phyloP scores from a whole-genome alignment of 768 basidiomycete species.

The Kondoa subrosea region DNA sequence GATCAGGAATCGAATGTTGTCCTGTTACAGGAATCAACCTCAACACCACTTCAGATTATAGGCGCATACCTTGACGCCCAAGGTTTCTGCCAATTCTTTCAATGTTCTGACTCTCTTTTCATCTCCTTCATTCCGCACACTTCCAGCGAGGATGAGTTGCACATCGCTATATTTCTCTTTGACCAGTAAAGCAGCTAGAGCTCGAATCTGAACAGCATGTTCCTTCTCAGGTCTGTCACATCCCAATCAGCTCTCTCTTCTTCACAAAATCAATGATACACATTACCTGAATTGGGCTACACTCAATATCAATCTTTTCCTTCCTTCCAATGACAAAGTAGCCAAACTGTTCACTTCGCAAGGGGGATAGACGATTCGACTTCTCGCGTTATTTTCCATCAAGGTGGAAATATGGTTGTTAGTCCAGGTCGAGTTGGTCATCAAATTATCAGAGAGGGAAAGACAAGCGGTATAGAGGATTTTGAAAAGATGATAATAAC shows the following conservation, averaged over 20 bases:
- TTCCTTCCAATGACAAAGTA: constrained; percentile 39
- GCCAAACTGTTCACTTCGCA: constrained; percentile 67
- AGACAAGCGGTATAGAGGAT: constrained; percentile 62
- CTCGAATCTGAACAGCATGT: constrained; percentile 57
- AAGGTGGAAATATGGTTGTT: constrained; percentile 63
- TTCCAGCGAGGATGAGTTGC: constrained; percentile 62
- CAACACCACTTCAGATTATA: background rate
- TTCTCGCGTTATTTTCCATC: constrained; percentile 1
- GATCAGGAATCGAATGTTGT: constrained; percentile 56
- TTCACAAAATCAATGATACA: background rate
- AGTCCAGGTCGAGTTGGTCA: constrained; percentile 97
- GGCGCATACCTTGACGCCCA: constrained; percentile 47
- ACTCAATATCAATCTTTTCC: constrained; percentile 58
- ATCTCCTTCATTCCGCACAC: constrained; percentile 64
- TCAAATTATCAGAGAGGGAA: constrained; percentile 44
- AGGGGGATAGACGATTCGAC: constrained; percentile 63
- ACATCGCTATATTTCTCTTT: constrained; percentile 30
- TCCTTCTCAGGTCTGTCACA: constrained; percentile 73
- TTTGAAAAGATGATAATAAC: constrained; percentile 81
- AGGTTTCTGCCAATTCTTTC: constrained; percentile 42
- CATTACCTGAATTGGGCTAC: constrained; percentile 80
- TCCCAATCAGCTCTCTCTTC: too few species aligned
- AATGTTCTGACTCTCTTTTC: constrained; percentile 50
- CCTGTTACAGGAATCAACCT: constrained; percentile 34
- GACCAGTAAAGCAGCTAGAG: constrained; percentile 39